A percentile compares a stretch with the other conserved stretches of the same genome.
Evolutionary conservation across 2,329 filamentous ascomycete genomes (phyloP).

Genomic region (Aspergillus caelatus): DNA sequence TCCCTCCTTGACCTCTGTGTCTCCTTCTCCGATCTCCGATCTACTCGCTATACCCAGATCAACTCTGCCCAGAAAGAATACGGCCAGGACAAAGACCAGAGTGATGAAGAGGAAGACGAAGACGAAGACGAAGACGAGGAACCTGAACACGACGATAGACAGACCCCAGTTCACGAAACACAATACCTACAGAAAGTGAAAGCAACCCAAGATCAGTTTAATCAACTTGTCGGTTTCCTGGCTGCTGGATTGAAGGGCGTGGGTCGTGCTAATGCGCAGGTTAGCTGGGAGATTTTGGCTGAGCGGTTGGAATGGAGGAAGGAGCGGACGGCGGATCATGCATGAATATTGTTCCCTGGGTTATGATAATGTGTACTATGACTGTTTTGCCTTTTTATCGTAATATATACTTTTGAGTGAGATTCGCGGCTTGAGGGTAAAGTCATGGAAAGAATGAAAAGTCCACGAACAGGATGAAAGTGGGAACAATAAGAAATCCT

Average conservation of each 20-base stretch:
- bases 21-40: slow-evolving; percentile 65
- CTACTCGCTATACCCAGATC: slow-evolving; percentile 38
- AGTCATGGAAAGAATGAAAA: too few relatives aligned
- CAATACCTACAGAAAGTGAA: slow-evolving; percentile 57
- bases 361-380: not conserved
- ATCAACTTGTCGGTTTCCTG: slow-evolving; percentile 69
- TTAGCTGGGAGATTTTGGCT: slow-evolving; percentile 77
- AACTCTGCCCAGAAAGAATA: slow-evolving; percentile 11
- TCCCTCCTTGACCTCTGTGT: slow-evolving; percentile 76
- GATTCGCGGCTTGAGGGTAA: too few relatives aligned
- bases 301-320: slow-evolving; percentile 69
- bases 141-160: slow-evolving; percentile 28
- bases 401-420: too few relatives aligned
- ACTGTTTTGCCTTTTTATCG: not conserved
- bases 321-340: slow-evolving; percentile 2
- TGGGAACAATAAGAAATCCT: not conserved
- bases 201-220: slow-evolving; percentile 65
- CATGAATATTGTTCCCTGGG: not conserved
- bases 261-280: slow-evolving; percentile 71
- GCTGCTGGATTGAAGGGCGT: slow-evolving; percentile 73
- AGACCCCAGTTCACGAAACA: slow-evolving; percentile 41
- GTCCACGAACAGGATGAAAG: too few relatives aligned
- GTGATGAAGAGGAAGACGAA: slow-evolving; percentile 26
- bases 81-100: not conserved
- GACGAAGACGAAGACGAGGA: slow-evolving; percentile 17